Base-by-base conservation (phyloP, 176 grass and related monocot species). In the Ampelocalamus luodianensis region DNA sequence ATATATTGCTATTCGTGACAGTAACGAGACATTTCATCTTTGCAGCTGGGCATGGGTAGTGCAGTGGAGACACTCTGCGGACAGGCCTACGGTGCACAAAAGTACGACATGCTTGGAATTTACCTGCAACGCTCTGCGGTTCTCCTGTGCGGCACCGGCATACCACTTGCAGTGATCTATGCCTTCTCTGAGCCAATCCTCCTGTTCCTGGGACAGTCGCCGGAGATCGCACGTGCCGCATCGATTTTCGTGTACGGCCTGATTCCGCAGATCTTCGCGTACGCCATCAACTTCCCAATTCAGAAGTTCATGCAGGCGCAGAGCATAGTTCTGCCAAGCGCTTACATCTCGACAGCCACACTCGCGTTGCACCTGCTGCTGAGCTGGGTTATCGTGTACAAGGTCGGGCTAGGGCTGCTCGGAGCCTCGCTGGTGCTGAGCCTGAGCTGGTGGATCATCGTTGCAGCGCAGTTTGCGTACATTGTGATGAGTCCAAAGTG, bases 21-120 rank as follows among this genome's bases (percentile, higher is more conserved):
- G 12, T 67, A 23, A 50, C 16, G 46, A 51, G 4, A 18, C 50
- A 61, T 72, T 86, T 54, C 37, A 37, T 39, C 3, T 55, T 60
- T 53, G 83, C 68, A 97, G 95, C 81, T 97, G 6, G 95, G 95
- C 39, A 97, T 97, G 95, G 95, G 92, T 0, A 94, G 92, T 71
- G 95, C 95, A 20, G 95, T 97, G 14, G 95, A 97, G 70, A 97
- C 95, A 0, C 84, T 97, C 0, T 97, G 95, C 14, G 95, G 95
- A 1, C 95, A 97, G 60, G 92, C 95, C 18, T 97, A 84, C 29
- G 95, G 95, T 15, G 95, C 92, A 51, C 78, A 86, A 4, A 97
- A 94, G 50, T 94, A 91, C 34, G 87, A 93, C 0, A 97, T 97
- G 95, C 92, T 97, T 5, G 95, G 95, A 13, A 49, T 86, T 9